These are phyloP conservation scores for Cryphonectria parasitica DNA, from an alignment of 2,329 filamentous ascomycete genomes.

Conservation along the genomic window DNA sequence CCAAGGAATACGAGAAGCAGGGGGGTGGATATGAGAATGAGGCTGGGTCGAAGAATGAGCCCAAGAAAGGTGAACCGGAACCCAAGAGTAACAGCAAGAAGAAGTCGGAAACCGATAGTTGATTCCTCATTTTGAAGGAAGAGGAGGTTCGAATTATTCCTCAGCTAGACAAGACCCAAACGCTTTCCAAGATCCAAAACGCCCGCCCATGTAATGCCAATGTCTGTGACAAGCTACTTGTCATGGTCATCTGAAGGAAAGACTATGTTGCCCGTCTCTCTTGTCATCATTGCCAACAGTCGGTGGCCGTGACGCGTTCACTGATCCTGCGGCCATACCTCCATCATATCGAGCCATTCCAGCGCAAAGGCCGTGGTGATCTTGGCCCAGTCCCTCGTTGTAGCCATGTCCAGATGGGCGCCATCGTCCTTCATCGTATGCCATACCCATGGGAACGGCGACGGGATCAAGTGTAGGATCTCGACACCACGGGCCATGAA, in stretches of 20 bases:
- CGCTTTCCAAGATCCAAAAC: constrained; percentile 1
- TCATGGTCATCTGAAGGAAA: not conserved
- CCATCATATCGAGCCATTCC: constrained; percentile 83
- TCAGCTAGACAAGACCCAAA: not conserved
- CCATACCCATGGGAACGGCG: constrained; percentile 83
- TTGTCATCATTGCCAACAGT: not conserved
- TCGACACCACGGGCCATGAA: constrained; percentile 88
- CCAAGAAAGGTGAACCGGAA: constrained; percentile 27
- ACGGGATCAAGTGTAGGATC: constrained; percentile 85
- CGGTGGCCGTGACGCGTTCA: not conserved
- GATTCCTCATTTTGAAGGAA: constrained; percentile 17
- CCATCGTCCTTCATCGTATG: constrained; percentile 84
- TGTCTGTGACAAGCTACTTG: not conserved
- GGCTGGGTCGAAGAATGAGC: constrained; percentile 45
- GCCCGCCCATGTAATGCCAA: not conserved
- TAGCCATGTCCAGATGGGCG: constrained; percentile 78
- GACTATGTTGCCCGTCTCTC: not conserved
- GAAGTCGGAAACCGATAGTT: constrained; percentile 23
- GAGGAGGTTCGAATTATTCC: not conserved
- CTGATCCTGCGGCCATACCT: constrained; percentile 27
- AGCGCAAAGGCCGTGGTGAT: constrained; percentile 83
- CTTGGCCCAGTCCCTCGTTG: constrained; percentile 84
- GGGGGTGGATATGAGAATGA: constrained; percentile 47
- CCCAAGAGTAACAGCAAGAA: constrained; percentile 29
- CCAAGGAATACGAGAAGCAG: constrained; percentile 48